phyloP scores from a whole-genome alignment of 805 yeast genomes.

The Saturnispora serradocipensis region DNA sequence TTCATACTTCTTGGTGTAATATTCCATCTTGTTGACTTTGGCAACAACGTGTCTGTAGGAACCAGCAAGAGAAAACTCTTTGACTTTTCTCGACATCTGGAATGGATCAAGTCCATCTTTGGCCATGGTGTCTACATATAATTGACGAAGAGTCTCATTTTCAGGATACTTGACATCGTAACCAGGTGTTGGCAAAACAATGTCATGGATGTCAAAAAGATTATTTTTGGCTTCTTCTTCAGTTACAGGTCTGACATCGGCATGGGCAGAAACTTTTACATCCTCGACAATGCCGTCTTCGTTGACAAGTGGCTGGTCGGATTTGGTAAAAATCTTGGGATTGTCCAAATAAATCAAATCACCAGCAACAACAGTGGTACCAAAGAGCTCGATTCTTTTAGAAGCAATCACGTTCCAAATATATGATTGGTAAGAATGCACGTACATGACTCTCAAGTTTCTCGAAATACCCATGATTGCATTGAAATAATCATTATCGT shows the following conservation, averaged over 20 bases:
- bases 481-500: constrained; percentile 52
- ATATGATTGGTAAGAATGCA: constrained; percentile 94
- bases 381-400: constrained; percentile 61
- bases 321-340: constrained; percentile 15
- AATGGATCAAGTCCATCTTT: constrained; percentile 77
- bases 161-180: constrained; percentile 82
- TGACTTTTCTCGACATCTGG: constrained; percentile 73
- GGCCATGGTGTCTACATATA: constrained; percentile 66
- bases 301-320: constrained; percentile 23
- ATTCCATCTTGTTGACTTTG: constrained; percentile 56
- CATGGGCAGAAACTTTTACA: constrained; percentile 43
- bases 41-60: constrained; percentile 70
- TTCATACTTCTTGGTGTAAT: constrained; percentile 50
- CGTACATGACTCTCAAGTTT: constrained; percentile 88
- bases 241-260: constrained; percentile 68
- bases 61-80: constrained; percentile 89
- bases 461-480: constrained; percentile 88
- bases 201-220: constrained; percentile 62
- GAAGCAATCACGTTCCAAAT: constrained; percentile 89
- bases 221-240: constrained; percentile 56
- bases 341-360: constrained; percentile 56
- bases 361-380: constrained; percentile 64
- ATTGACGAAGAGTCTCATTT: constrained; percentile 47
- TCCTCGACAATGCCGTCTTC: constrained; percentile 65
- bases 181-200: constrained; percentile 96